A percentile compares a stretch with the other conserved stretches of the same genome.
phyloP scores from a whole-genome alignment of 345 rosid species.

The Physaria fendleri region DNA sequence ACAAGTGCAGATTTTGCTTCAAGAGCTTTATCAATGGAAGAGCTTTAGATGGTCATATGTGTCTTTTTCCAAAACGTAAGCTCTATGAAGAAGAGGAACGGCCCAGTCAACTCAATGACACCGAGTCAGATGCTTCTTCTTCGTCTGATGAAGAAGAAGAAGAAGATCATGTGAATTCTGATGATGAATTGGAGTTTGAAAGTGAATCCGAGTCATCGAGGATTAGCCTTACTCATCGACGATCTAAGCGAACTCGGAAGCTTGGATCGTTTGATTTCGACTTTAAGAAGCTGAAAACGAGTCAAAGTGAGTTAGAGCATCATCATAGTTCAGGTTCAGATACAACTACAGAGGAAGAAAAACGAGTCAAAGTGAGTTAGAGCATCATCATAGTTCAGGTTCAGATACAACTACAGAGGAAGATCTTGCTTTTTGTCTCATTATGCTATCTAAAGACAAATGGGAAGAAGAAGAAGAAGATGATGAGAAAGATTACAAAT shows the following conservation, averaged over 20 bases:
- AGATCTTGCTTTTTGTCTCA: slow-evolving; percentile 88
- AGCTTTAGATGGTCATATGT: slow-evolving; percentile 86
- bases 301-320: slow-evolving; percentile 45
- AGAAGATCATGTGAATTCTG: too few relatives aligned
- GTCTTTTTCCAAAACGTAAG: slow-evolving; percentile 31
- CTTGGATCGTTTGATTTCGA: slow-evolving; percentile 28
- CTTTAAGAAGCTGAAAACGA: slow-evolving; percentile 19
- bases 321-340: slow-evolving; percentile 78
- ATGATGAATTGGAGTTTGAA: too few relatives aligned
- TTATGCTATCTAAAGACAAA: slow-evolving; percentile 82
- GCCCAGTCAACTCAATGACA: slow-evolving; percentile 22
- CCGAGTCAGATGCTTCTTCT: slow-evolving; percentile 39
- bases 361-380: slow-evolving; percentile 33
- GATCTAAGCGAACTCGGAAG: slow-evolving; percentile 55
- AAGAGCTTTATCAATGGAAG: slow-evolving; percentile 65
- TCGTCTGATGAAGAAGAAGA: slow-evolving; percentile 37
- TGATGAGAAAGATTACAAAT: slow-evolving; percentile 33
- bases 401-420: slow-evolving; percentile 76
- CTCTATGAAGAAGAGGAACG: slow-evolving; percentile 12
- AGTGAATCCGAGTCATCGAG: slow-evolving; percentile 82
- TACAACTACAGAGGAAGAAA: slow-evolving; percentile 61
- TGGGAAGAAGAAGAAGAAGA: slow-evolving; percentile 44
- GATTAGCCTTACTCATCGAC: slow-evolving; percentile 46
- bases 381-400: slow-evolving; percentile 73
- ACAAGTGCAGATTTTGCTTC: slow-evolving; percentile 68